Evolutionary conservation across 2,329 filamentous ascomycete species (phyloP).

Genomic region (Arthrinium puccinioides): DNA sequence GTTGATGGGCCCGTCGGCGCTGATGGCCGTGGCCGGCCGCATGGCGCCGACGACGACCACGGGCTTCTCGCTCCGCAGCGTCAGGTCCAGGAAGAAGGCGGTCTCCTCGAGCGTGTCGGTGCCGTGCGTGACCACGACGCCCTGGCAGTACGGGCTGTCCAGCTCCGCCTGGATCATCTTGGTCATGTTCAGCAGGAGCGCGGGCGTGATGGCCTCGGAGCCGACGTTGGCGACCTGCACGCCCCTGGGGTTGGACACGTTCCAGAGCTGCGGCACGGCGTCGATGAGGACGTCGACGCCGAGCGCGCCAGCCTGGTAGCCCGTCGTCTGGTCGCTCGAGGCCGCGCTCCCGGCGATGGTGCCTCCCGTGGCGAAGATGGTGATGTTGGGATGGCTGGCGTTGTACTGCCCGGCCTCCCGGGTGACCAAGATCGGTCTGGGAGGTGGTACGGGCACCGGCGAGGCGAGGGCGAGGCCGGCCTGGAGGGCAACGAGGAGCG

Average conservation of each 20-base stretch:
- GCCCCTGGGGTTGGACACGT: constrained; percentile 46
- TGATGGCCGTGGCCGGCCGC: constrained; percentile 55
- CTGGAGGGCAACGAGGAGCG: constrained; percentile 1
- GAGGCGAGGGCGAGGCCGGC: constrained; percentile 1
- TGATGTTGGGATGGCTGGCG: constrained; percentile 45
- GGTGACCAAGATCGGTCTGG: constrained; percentile 7
- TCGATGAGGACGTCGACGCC: constrained; percentile 43
- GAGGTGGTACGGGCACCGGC: neutral
- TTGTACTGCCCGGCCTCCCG: constrained; percentile 17
- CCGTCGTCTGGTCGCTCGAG: constrained; percentile 37
- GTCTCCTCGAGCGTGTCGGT: constrained; percentile 60
- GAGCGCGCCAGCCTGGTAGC: constrained; percentile 34
- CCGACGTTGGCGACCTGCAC: constrained; percentile 44
- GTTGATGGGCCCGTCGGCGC: constrained; percentile 57
- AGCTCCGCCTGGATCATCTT: constrained; percentile 41
- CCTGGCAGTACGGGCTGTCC: constrained; percentile 31
- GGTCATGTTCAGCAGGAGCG: constrained; percentile 38
- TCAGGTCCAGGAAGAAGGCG: constrained; percentile 55
- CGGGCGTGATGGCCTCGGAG: constrained; percentile 38
- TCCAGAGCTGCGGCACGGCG: constrained; percentile 46
- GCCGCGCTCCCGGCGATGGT: constrained; percentile 49
- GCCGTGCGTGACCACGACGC: constrained; percentile 55
- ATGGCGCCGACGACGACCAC: constrained; percentile 55
- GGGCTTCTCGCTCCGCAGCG: constrained; percentile 49
- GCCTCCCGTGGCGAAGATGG: constrained; percentile 50